Base-by-base conservation (phyloP, 495 filamentous ascomycete species). In the Aeminium ludgeri region DNA sequence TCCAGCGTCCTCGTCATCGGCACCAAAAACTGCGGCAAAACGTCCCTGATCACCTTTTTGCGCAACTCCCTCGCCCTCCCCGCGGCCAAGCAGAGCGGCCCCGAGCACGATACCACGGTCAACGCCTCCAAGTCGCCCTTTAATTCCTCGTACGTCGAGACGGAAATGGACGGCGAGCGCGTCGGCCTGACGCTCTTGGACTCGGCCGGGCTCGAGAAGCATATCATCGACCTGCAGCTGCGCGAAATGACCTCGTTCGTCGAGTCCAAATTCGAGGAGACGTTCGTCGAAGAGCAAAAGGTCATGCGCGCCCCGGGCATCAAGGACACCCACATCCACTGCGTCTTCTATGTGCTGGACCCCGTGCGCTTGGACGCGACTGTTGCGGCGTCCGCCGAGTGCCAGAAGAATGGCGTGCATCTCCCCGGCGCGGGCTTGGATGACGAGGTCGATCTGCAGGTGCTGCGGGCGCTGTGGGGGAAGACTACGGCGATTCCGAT, bases 261-360 rank as follows among this genome's bases (percentile, higher is more conserved):
- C 40, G 89, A 97, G 64, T 86, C 80, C 60, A 97, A 96, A 58
- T 97, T 97, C 47, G 86, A 96, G 58, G 91, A 97, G 55, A 96
- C 89, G 0, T 86, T 96, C 57, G 78, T 75, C 27, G 89, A 97
- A 62, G 89, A 97, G 68, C 93, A 91, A 70, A 95, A 94, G 66
- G 86, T 97, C 28, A 65, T 93, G 36, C 79, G 89, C 49, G 82
- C 86, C 38, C 86, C 89, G 15, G 89, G 86, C 45, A 80, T 82
- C 52, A 82, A 82, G 50, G 89, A 97, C 66, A 93, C 87, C 33
- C 89, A 97, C 59, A 89, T 97, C 50, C 89, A 97, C 57, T 91
- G 84, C 41, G 89, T 86, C 41, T 93, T 97, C 59, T 66, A 94
- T 39, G 66, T 97, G 33, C 74, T 97, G 37, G 89, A 97, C 55